A percentile compares a stretch with the other conserved stretches of the same genome.
Conservation (phyloP, 2,329 filamentous ascomycete genomes). For the Tolypocladium ophioglossoides region DNA sequence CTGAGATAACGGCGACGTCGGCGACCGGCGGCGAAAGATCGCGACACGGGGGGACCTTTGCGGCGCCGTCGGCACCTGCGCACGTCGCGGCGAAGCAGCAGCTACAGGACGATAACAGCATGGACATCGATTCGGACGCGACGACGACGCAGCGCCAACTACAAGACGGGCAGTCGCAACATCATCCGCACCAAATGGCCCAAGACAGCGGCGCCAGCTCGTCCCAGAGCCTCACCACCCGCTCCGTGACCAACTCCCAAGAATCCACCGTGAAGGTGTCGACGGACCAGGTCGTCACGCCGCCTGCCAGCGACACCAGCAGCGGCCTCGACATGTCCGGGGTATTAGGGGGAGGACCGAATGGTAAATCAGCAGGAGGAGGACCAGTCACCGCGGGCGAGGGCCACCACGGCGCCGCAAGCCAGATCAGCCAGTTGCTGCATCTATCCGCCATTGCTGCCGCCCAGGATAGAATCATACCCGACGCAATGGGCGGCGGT, state of each 20-base stretch:
- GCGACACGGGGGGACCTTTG: background rate
- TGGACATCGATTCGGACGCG: conserved; percentile 1
- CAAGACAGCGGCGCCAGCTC: conserved; percentile 5
- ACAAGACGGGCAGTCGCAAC: background rate
- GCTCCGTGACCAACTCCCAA: conserved; percentile 13
- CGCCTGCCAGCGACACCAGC: conserved; percentile 14
- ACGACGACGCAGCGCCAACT: conserved; percentile 1
- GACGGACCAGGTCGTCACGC: conserved; percentile 16
- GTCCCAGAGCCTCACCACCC: conserved; percentile 5
- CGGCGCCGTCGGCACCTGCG: background rate
- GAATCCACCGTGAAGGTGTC: conserved; percentile 15
- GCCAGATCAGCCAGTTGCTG: conserved; percentile 45
- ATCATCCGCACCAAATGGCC: background rate
- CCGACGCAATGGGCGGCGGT: conserved; percentile 23
- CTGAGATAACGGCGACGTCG: background rate
- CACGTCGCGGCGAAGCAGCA: background rate
- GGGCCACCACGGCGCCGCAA: conserved; percentile 7
- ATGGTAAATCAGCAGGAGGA: background rate
- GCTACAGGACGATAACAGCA: background rate
- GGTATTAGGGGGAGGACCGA: too few species aligned
- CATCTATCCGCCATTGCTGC: conserved; percentile 49
- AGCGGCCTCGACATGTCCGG: conserved; percentile 3
- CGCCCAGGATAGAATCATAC: conserved; percentile 36
- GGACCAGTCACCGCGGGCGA: background rate
- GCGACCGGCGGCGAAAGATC: background rate